phyloP scores from a whole-genome alignment of 495 filamentous ascomycete species.

The Coniosporium apollinis region DNA sequence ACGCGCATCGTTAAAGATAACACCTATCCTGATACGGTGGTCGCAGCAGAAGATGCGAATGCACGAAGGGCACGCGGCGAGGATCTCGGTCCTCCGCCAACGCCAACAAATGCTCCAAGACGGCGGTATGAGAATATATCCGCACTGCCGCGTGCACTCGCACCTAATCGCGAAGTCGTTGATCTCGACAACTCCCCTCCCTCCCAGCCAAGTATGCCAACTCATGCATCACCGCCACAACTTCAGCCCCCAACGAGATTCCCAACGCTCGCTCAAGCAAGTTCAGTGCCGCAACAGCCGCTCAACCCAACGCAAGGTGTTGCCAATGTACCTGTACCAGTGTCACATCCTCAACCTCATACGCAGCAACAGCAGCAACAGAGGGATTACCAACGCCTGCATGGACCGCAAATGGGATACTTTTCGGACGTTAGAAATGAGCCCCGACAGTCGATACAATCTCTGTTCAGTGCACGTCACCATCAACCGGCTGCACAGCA shows the following conservation, averaged over 20 bases:
- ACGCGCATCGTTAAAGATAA: constrained; percentile 56
- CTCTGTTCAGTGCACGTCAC: background rate
- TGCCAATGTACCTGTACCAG: constrained; percentile 7
- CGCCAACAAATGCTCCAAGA: constrained; percentile 41
- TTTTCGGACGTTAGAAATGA: constrained; percentile 6
- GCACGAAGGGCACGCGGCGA: constrained; percentile 50
- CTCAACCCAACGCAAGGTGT: constrained; percentile 8
- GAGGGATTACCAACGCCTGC: constrained; percentile 5
- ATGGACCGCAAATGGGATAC: constrained; percentile 5
- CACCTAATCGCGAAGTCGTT: constrained; percentile 38
- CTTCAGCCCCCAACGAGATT: constrained; percentile 6
- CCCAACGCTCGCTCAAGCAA: constrained; percentile 12
- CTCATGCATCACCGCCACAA: constrained; percentile 15
- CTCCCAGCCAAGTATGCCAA: constrained; percentile 6
- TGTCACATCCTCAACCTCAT: constrained; percentile 4
- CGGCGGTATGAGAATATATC: constrained; percentile 39
- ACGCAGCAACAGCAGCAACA: background rate
- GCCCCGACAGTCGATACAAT: constrained; percentile 1
- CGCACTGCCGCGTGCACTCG: constrained; percentile 41
- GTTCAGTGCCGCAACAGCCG: constrained; percentile 10
- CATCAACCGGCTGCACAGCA: constrained; percentile 4
- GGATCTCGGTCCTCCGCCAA: constrained; percentile 48
- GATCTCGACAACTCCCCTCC: constrained; percentile 32
- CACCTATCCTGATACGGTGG: constrained; percentile 45
- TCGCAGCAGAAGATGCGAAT: constrained; percentile 54